Conservation (phyloP, 257 asterid species). For the Coffea canephora region DNA sequence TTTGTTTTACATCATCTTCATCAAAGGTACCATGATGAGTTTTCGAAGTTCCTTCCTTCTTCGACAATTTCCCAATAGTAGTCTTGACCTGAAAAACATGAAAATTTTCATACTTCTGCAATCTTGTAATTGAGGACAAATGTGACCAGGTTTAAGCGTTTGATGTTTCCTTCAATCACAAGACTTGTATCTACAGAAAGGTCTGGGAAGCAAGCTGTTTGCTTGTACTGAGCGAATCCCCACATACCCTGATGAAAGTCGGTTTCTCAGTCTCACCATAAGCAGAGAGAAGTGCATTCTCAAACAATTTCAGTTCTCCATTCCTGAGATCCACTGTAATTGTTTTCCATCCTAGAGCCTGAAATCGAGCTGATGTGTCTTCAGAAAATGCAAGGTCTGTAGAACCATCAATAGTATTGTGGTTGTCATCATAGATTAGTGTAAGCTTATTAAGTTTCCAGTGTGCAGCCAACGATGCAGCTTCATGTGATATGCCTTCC, state of each 20-base stretch:
- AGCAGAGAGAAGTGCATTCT: slow-evolving; percentile 41
- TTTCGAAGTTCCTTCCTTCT: slow-evolving; percentile 56
- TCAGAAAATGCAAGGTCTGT: slow-evolving; percentile 47
- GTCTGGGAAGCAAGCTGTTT: not conserved
- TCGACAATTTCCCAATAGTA: slow-evolving; percentile 50
- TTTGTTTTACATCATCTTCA: slow-evolving; percentile 51
- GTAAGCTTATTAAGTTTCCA: slow-evolving; percentile 60
- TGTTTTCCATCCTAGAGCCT: slow-evolving; percentile 57
- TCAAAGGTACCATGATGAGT: slow-evolving; percentile 60
- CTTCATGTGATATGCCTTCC: slow-evolving; percentile 59
- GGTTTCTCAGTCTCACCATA: slow-evolving; percentile 37
- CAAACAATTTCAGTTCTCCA: slow-evolving; percentile 32
- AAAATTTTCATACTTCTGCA: not conserved
- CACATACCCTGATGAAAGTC: slow-evolving; percentile 45
- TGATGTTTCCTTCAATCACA: not conserved
- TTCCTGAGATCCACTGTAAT: slow-evolving; percentile 32
- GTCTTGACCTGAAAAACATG: slow-evolving; percentile 45
- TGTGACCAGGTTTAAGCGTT: no score
- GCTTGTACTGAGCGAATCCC: no score
- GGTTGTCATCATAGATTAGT: slow-evolving; percentile 45
- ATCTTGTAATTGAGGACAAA: no score
- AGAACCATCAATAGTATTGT: slow-evolving; percentile 46
- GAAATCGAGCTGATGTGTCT: slow-evolving; percentile 37
- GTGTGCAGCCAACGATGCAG: slow-evolving; percentile 56
- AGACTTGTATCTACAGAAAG: not conserved